phyloP scores from a whole-genome alignment of 169 alveolate species.

The Cytauxzoon felis region DNA sequence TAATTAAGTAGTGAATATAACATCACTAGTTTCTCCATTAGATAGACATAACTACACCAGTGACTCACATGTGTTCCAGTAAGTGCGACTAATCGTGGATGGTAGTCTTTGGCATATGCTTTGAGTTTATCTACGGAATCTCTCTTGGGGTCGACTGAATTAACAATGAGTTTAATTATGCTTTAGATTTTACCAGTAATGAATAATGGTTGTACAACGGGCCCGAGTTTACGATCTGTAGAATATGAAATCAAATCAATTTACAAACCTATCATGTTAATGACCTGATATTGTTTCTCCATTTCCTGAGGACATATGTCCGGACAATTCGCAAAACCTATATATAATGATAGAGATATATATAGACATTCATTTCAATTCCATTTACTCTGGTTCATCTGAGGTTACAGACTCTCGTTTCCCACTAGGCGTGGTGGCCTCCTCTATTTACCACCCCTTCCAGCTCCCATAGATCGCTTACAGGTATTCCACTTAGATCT shows the following conservation, averaged over 20 bases:
- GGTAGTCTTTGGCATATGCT: conserved; percentile 62
- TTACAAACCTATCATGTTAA: conserved; percentile 64
- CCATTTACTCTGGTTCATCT: not conserved
- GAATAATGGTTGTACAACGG: conserved; percentile 67
- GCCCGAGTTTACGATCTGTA: conserved; percentile 62
- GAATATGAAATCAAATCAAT: not conserved
- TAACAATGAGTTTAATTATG: not conserved
- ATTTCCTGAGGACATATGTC: conserved; percentile 87
- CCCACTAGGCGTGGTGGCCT: no score
- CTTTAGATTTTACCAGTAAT: conserved; percentile 38
- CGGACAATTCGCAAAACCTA: conserved; percentile 84
- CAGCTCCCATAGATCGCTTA: no score
- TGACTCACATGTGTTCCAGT: conserved; percentile 66
- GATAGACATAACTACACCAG: not conserved
- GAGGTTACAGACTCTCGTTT: not conserved
- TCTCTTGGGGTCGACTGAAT: conserved; percentile 67
- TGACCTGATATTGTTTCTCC: conserved; percentile 77
- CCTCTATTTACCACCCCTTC: no score
- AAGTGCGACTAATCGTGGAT: conserved; percentile 64
- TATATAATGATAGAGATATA: not conserved
- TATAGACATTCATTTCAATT: not conserved
- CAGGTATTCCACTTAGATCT: no score
- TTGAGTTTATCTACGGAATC: conserved; percentile 65
- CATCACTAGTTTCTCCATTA: not conserved
- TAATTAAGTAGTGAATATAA: not conserved